Base-by-base conservation (phyloP, 495 filamentous ascomycete genomes). In the Achaetomiella virescens region DNA sequence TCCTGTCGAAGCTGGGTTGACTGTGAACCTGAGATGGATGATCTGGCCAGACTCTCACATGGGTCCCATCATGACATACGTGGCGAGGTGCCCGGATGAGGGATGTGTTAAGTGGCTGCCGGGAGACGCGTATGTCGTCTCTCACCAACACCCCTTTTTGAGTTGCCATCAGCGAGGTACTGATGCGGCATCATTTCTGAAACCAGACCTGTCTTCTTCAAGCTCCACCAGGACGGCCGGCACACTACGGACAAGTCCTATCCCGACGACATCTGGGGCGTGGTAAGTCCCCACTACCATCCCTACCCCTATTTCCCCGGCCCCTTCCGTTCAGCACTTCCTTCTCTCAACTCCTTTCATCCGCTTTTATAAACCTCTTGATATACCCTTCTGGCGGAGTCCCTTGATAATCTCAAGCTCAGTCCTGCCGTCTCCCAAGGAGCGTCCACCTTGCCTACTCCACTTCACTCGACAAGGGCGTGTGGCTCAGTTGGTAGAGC, bases 11-110 rank as follows among this genome's bases (percentile, higher is more conserved):
- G 81, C 81, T 17, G 80, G 81, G 44, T 72, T 70, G 22, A 70
- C 62, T 1, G 76, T 85, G 43, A 74, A 75, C 56, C 70, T 88
- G n/a, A 77, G 81, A 54, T 86, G 83, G 83, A 81, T 78, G 0
- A 33, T 66, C 2, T 87, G 81, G 82, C 82, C 82, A 9, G 68
- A 71, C 20, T 73, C 68, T 38, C 82, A 84, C 60, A 75, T 82
- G 61, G 85, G 85, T 9, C 83, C 83, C 7, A 76, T 86, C 50
- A 75, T 87, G 22, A 70, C 70, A 21, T 79, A 77, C 59, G 78
- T 59, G 55, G 73, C 76, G 0, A 70, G 73, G 9, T 64, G 55
- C 42, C 65, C 69, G 11, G 54, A 67, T 46, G 29, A 46, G 11
- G 60, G 60, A 29, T 62, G 60, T 18, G 35, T 58, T 4, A 37